Evolutionary conservation across 2,329 filamentous ascomycete species (phyloP), one percentile per base, ranked within the genome.

Genomic region (Alternaria infectoria): DNA sequence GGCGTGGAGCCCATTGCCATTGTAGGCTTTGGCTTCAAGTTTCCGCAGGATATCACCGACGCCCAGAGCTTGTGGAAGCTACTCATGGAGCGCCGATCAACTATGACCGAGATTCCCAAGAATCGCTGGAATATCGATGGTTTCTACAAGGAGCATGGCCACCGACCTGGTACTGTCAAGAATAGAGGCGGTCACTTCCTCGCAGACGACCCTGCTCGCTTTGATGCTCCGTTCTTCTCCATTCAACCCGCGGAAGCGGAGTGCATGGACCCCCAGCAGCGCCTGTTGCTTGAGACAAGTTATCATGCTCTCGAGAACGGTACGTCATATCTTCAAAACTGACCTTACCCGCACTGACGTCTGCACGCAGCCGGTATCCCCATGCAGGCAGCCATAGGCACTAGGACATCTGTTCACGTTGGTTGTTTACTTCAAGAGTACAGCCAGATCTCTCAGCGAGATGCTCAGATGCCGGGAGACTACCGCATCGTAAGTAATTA

Each of bases 1-100:
- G 17, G 11, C 12, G 17, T 58, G 3, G 54, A 58, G 23, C 59
- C 54, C 5, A 67, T 74, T 19, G 81, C 81, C 6, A 71, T 83
- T 12, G 69, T 82, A 45, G 81, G 80, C 30, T 77, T 79, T 49
- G 69, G 74, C 7, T 66, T 71, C 54, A 70, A 68, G 21, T 70
- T 76, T 23, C 72, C 74, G 3, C 65, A 71, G 49, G 68, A 67
- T 47, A 64, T 67, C 0, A 63, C 57, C 2, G 52, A 55, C 2
- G 55, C 65, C 15, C 66, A 70, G 10, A 58, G 47, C 28, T 59
- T 75, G 10, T 75, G 73, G 74, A 62, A 66, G 13, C 59, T 74
- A n/a, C 62, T 74, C 9, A 45, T 64, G 21, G 60, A 68, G 23
- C 59, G 65, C 15, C 57, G 66, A 10, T 61, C 57, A 1, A 66